Evolutionary conservation across 306 rosid species (phyloP).

Genomic region (Gynostemma pentaphyllum): DNA sequence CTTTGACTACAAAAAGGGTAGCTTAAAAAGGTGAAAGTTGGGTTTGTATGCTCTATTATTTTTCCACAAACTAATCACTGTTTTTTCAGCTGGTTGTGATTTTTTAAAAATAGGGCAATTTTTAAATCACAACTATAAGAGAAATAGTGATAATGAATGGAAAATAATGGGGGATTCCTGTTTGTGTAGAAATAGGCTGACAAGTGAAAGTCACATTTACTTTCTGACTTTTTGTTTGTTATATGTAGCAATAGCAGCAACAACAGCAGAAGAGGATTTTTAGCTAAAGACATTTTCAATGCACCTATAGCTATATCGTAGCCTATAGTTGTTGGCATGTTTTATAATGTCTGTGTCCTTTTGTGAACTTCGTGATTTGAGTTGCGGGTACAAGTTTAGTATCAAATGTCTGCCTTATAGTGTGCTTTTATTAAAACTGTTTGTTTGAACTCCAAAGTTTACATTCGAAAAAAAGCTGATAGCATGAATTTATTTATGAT

Average conservation of each 20-base stretch:
- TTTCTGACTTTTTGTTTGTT: neutral
- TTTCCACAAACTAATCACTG: slow-evolving; percentile 1
- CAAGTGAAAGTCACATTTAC: neutral
- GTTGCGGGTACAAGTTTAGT: too few relatives aligned
- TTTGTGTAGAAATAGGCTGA: neutral
- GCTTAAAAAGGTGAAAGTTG: neutral
- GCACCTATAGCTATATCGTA: too few relatives aligned
- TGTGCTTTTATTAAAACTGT: too few relatives aligned
- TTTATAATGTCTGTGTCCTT: too few relatives aligned
- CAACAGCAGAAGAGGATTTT: neutral
- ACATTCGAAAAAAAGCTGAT: too few relatives aligned
- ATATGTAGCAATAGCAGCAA: too few relatives aligned
- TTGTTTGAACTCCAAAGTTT: too few relatives aligned
- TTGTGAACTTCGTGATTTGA: too few relatives aligned
- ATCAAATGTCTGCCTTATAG: too few relatives aligned
- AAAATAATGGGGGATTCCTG: neutral
- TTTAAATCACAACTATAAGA: neutral
- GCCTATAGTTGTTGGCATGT: too few relatives aligned
- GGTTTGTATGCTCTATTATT: slow-evolving; percentile 1
- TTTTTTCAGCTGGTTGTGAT: neutral
- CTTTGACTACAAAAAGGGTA: slow-evolving; percentile 2
- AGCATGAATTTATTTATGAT: neutral
- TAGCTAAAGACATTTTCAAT: neutral
- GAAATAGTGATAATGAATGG: neutral
- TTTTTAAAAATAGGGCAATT: neutral